phyloP scores from a whole-genome alignment of 768 basidiomycete genomes.

The Lyophyllum atratum region DNA sequence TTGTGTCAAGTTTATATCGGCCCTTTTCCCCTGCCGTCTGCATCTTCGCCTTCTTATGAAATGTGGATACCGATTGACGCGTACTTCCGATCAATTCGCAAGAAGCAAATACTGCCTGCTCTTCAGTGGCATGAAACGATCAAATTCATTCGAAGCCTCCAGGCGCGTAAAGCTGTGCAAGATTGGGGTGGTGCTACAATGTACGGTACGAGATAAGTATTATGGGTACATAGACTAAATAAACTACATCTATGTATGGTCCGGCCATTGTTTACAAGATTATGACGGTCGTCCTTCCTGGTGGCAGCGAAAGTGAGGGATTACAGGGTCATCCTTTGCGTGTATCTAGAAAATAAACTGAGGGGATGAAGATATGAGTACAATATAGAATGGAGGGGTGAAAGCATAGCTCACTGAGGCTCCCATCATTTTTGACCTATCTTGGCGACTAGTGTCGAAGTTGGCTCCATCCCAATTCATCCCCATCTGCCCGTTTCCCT shows the following conservation, averaged over 20 bases:
- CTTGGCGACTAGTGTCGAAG: slow-evolving; percentile 29
- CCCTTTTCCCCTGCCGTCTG: neutral
- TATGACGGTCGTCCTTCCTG: neutral
- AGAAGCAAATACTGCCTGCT: neutral
- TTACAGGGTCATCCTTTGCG: neutral
- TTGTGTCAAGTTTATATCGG: neutral
- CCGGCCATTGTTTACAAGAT: slow-evolving; percentile 14
- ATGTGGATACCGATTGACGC: neutral
- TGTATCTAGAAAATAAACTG: slow-evolving; percentile 21
- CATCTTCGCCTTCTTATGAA: neutral
- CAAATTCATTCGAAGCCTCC: neutral
- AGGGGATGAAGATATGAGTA: slow-evolving; percentile 1
- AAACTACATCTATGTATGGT: slow-evolving; percentile 17
- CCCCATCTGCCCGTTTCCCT: slow-evolving; percentile 29
- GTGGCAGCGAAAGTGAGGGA: neutral
- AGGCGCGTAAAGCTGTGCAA: neutral
- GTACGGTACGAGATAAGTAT: neutral
- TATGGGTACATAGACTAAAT: slow-evolving; percentile 5
- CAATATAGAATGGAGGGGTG: slow-evolving; percentile 5
- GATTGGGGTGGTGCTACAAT: slow-evolving; percentile 10
- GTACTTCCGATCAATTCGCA: neutral
- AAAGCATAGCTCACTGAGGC: slow-evolving; percentile 29
- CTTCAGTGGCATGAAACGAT: neutral
- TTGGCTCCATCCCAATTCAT: slow-evolving; percentile 30
- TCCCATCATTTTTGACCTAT: slow-evolving; percentile 31